A percentile compares a stretch with the other conserved stretches of the same genome.
Conservation (phyloP, 306 rosid genomes). For the Vigna reflexopilosa region DNA sequence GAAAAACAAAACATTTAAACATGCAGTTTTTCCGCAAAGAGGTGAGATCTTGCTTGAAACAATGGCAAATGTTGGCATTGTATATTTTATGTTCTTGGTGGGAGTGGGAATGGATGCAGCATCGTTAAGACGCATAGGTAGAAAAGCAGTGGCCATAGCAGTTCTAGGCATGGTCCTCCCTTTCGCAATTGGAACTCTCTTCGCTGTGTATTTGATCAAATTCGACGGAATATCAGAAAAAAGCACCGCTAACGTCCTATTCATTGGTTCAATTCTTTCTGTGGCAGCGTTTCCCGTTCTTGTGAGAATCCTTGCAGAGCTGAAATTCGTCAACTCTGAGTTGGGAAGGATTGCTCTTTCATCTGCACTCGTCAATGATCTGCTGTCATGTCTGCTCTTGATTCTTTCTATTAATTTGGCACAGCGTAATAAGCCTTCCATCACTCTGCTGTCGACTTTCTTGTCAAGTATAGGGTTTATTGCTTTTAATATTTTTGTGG, state of each 20-base stretch:
- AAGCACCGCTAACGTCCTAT: constrained; percentile 55
- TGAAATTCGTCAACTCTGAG: constrained; percentile 77
- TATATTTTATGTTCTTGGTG: constrained; percentile 73
- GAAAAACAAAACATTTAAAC: constrained; percentile 48
- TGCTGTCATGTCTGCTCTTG: constrained; percentile 72
- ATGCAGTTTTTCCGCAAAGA: constrained; percentile 64
- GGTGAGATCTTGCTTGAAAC: constrained; percentile 80
- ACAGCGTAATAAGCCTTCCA: constrained; percentile 45
- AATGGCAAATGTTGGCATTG: constrained; percentile 81
- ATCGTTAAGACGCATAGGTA: constrained; percentile 59
- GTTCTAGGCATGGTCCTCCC: constrained; percentile 72
- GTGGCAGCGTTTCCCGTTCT: constrained; percentile 86
- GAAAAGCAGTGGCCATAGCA: constrained; percentile 61
- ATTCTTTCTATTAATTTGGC: constrained; percentile 69
- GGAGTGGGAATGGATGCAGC: constrained; percentile 82
- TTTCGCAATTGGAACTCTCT: constrained; percentile 60
- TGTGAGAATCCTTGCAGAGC: constrained; percentile 78
- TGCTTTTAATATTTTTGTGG: constrained; percentile 48
- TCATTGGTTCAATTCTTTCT: constrained; percentile 77
- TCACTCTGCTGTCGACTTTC: constrained; percentile 67
- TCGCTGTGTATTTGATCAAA: constrained; percentile 49
- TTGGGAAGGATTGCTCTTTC: constrained; percentile 77
- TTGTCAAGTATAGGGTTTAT: constrained; percentile 64
- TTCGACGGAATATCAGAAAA: not conserved
- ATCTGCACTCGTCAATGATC: constrained; percentile 74